Evolutionary conservation across 2,329 filamentous ascomycete species (phyloP), one percentile per base, ranked within the genome.

Genomic region (Sarocladium strictum): DNA sequence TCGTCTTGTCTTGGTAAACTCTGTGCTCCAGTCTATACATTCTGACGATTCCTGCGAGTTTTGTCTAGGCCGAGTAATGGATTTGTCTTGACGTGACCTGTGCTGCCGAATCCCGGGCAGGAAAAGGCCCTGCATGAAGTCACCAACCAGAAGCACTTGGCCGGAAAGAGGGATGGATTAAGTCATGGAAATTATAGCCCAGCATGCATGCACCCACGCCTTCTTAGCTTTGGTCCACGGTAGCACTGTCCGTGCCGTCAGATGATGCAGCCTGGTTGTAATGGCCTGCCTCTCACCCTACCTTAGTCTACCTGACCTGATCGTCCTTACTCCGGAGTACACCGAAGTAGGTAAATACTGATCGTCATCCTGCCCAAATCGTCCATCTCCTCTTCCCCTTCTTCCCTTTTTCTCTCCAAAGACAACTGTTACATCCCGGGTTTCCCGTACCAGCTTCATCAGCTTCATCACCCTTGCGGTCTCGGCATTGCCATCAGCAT

Each of bases 131-230:
- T 47, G 43, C 23, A 47, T 47, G 23, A 43, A 43, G 40, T 43
- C 40, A 43, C 40, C 40, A 23, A 15, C 35, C 35, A 38, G 35
- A 9, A 43, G 43, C 43, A n/a, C 47, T 35, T 51, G 3, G 26
- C 47, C 47, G 47, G 47, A 51, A 51, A 51, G 47, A 51, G 47
- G 26, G 47, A 33, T 51, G 29, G 23, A 51, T 51, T 51, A 51
- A 51, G 47, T 51, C 47, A 51, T 51, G 26, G 47, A 51, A 23
- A 47, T 47, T 47, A 47, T 27, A 47, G 43, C 43, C n/a, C 9
- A 47, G 19, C n/a, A 19, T n/a, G n/a, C n/a, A n/a, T n/a, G n/a
- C n/a, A n/a, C n/a, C n/a, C n/a, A n/a, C n/a, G n/a, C n/a, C n/a
- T n/a, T n/a, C n/a, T n/a, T n/a, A n/a, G n/a, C 35, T 38, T 6